These are phyloP conservation scores for Neoscytalidium dimidiatum DNA, from an alignment of 2,329 filamentous ascomycete species.

Conservation along the genomic window DNA sequence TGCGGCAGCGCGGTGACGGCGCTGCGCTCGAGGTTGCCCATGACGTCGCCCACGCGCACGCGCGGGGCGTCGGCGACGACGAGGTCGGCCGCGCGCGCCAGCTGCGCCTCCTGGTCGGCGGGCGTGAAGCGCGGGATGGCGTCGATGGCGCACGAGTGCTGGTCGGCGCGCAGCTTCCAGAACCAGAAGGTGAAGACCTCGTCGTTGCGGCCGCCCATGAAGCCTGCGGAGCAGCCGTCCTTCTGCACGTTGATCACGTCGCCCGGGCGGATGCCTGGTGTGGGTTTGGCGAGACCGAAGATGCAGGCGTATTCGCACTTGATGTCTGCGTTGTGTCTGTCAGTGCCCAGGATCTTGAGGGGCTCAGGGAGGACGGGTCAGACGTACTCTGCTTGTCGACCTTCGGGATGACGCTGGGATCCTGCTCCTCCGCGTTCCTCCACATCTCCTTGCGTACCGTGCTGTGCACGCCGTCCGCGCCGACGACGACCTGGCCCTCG, in stretches of 20 bases:
- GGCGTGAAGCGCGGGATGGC: not conserved
- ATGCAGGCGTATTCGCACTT: constrained; percentile 9
- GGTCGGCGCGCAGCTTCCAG: not conserved
- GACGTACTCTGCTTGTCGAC: not conserved
- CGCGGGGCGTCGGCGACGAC: not conserved
- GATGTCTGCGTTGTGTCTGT: not conserved
- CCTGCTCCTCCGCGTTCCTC: not conserved
- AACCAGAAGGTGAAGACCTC: not conserved
- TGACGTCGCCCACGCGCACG: not conserved
- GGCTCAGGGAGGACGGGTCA: not conserved
- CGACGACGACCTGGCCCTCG: constrained; percentile 11
- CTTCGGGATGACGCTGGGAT: not conserved
- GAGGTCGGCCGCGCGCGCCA: not conserved
- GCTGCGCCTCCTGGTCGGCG: not conserved
- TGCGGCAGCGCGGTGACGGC: not conserved
- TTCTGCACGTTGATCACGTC: not conserved
- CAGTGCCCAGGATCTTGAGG: not conserved
- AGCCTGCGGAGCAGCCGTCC: not conserved
- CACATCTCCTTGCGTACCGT: constrained; percentile 18
- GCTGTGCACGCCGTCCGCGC: constrained; percentile 17
- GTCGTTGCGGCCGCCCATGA: not conserved
- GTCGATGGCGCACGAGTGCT: not conserved
- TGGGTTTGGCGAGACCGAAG: not conserved
- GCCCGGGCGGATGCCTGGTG: not conserved
- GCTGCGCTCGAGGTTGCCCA: not conserved